Conservation (phyloP, 148 eudicot species). For the Arctostaphylos glauca region DNA sequence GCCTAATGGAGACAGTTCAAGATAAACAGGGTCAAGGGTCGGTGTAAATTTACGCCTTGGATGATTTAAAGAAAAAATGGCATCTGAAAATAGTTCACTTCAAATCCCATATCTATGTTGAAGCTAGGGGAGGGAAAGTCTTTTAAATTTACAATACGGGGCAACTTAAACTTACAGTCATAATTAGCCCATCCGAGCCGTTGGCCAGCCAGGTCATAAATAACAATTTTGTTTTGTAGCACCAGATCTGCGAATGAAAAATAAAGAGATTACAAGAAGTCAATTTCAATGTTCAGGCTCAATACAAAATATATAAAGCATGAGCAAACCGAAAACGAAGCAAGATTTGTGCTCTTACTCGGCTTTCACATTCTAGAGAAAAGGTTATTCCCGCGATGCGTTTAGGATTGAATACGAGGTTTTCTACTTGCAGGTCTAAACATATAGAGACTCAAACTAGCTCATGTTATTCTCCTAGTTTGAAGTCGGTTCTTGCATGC, state of each 20-base stretch:
- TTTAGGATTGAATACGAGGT: neutral
- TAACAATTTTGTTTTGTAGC: slow-evolving; percentile 78
- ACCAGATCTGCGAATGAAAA: slow-evolving; percentile 63
- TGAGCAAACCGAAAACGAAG: neutral
- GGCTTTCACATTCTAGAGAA: neutral
- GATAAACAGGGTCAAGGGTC: neutral
- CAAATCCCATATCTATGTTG: neutral
- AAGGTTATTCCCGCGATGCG: neutral
- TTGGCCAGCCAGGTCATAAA: slow-evolving; percentile 84
- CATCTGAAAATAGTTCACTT: neutral
- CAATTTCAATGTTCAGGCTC: neutral
- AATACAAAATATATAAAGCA: neutral
- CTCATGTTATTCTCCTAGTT: neutral
- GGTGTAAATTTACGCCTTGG: neutral
- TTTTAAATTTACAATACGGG: neutral
- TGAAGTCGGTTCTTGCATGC: too few relatives aligned
- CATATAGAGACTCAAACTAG: neutral
- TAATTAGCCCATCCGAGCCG: slow-evolving; percentile 93
- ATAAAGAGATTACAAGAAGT: neutral
- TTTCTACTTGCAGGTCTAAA: neutral
- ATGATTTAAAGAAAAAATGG: neutral
- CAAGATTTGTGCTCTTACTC: neutral
- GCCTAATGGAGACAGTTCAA: slow-evolving; percentile 38
- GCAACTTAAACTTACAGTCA: slow-evolving; percentile 66
- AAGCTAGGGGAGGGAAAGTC: neutral